A percentile compares a stretch with the other conserved stretches of the same genome.
These are phyloP conservation scores for Nothophytophthora sp. DNA, from an alignment of 352 stramenopile species.

Conservation along the genomic window DNA sequence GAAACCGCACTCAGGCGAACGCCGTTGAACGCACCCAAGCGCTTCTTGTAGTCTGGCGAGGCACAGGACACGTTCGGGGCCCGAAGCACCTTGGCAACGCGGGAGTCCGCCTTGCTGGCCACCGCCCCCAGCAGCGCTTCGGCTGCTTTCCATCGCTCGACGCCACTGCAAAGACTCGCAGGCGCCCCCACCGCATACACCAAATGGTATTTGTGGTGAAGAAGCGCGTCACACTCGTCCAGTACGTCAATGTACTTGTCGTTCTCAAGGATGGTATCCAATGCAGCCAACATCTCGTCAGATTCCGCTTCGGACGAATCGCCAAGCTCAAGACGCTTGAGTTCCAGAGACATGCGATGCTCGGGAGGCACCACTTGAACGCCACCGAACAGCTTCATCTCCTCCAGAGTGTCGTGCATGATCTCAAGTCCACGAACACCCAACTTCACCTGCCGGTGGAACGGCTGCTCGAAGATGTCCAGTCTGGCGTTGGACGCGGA, in stretches of 20 bases:
- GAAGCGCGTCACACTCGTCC: slow-evolving; percentile 87
- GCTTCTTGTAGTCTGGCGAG: slow-evolving; percentile 34
- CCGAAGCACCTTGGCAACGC: slow-evolving; percentile 39
- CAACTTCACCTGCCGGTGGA: slow-evolving; percentile 59
- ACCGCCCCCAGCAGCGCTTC: slow-evolving; percentile 48
- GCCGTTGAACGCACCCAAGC: slow-evolving; percentile 42
- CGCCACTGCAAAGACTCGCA: slow-evolving; percentile 42
- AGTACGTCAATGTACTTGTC: slow-evolving; percentile 78
- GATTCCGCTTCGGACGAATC: slow-evolving; percentile 8
- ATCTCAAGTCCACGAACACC: slow-evolving; percentile 15
- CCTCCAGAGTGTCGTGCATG: slow-evolving; percentile 36
- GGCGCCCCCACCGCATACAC: slow-evolving; percentile 80
- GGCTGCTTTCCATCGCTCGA: slow-evolving; percentile 54
- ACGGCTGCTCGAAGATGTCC: slow-evolving; percentile 66
- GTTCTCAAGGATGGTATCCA: slow-evolving; percentile 48
- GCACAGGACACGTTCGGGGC: slow-evolving; percentile 34
- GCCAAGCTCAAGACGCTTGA: slow-evolving; percentile 56
- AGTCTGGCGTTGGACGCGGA: slow-evolving; percentile 43
- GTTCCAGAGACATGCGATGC: slow-evolving; percentile 86
- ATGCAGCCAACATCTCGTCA: background rate
- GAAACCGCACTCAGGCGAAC: slow-evolving; percentile 37
- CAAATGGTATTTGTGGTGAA: slow-evolving; percentile 88
- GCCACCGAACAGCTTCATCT: slow-evolving; percentile 39
- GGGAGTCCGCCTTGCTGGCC: slow-evolving; percentile 1
- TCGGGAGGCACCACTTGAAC: slow-evolving; percentile 83